A percentile compares a stretch with the other conserved stretches of the same genome.
These are phyloP conservation scores for Trypanosomatidae sp. DNA, from an alignment of 208 protist species.

Conservation along the genomic window DNA sequence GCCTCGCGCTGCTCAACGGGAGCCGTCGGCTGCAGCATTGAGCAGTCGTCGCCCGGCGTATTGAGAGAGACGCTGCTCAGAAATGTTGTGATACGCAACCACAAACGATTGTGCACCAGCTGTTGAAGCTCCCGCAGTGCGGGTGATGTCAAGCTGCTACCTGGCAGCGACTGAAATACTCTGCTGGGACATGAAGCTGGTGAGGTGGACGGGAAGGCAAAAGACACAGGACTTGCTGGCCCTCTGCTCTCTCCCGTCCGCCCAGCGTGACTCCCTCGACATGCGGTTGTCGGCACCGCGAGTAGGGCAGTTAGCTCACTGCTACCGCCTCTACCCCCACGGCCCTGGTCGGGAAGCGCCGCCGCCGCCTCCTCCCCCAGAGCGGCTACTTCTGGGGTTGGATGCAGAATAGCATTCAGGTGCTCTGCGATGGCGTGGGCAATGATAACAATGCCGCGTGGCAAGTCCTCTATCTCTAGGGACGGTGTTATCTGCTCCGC, in stretches of 20 bases:
- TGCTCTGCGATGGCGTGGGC: constrained; percentile 23
- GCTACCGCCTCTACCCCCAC: background rate
- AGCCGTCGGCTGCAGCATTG: background rate
- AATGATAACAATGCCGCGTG: constrained; percentile 16
- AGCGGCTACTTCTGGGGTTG: constrained; percentile 1
- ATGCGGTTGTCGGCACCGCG: background rate
- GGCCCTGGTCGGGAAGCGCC: background rate
- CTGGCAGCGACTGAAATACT: background rate
- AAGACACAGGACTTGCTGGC: constrained; percentile 1
- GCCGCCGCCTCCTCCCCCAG: constrained; percentile 16
- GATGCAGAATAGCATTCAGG: constrained; percentile 20
- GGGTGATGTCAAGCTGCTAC: background rate
- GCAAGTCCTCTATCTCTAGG: constrained; percentile 11
- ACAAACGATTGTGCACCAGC: constrained; percentile 13
- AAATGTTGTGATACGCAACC: constrained; percentile 22
- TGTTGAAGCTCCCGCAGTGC: constrained; percentile 17
- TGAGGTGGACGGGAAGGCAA: background rate
- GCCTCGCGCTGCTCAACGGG: constrained; percentile 9
- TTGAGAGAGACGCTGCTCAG: constrained; percentile 22
- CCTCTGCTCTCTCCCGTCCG: constrained; percentile 1
- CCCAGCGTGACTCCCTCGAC: background rate
- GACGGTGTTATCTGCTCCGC: too few species aligned
- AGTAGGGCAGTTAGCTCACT: background rate
- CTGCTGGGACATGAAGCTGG: background rate
- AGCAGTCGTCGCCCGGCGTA: background rate